These are phyloP conservation scores for Lactarius akahatsu DNA, from an alignment of 768 basidiomycete genomes.

Conservation along the genomic window DNA sequence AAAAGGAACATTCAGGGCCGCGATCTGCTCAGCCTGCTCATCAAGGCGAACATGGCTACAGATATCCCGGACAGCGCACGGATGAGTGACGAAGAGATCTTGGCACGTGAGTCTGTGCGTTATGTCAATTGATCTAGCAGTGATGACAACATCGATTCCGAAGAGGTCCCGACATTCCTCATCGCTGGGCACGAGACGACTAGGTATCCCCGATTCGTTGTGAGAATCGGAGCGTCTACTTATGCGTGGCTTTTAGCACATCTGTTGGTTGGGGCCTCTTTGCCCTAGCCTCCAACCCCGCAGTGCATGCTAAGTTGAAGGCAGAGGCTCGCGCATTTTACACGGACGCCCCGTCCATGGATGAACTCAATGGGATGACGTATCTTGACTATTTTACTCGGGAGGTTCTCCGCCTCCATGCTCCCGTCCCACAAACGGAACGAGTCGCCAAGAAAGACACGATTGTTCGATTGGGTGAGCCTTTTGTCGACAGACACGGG, in stretches of 20 bases:
- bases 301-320: constrained; percentile 55
- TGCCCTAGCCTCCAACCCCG: constrained; percentile 48
- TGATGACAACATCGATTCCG: background rate
- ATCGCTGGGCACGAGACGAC: constrained; percentile 62
- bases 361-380: constrained; percentile 60
- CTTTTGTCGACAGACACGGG: constrained; percentile 29
- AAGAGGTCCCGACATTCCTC: constrained; percentile 63
- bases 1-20: constrained; percentile 40
- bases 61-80: constrained; percentile 55
- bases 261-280: constrained; percentile 60
- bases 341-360: constrained; percentile 65
- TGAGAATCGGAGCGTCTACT: background rate
- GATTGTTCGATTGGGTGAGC: constrained; percentile 25
- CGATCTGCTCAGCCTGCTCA: constrained; percentile 59
- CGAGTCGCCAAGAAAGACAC: constrained; percentile 26
- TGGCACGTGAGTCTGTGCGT: constrained; percentile 44
- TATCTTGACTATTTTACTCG: constrained; percentile 49
- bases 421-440: constrained; percentile 25
- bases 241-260: constrained; percentile 31
- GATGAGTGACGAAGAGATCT: constrained; percentile 61
- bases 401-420: constrained; percentile 23
- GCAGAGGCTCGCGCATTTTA: constrained; percentile 53
- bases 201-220: constrained; percentile 35
- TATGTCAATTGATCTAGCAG: background rate
- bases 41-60: constrained; percentile 63